A percentile compares a stretch with the other conserved stretches of the same genome.
Conservation (phyloP, 805 yeast genomes). For the Suhomyces xylopsoci region DNA sequence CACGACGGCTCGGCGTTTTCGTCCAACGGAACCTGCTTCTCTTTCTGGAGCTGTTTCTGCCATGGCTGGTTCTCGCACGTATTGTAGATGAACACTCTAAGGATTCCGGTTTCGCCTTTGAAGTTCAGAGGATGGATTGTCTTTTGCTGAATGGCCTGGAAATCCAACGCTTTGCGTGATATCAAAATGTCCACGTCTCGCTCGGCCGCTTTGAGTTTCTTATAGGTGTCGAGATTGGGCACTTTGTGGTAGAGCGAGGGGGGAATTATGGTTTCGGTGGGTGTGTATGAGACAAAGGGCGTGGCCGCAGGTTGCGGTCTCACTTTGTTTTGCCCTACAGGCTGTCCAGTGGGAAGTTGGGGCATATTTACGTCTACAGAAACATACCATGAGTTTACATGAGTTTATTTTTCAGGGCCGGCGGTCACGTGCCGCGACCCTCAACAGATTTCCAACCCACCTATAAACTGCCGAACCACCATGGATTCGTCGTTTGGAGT, state of each 20-base stretch:
- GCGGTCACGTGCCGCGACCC: neutral
- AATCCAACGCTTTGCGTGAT: conserved; percentile 78
- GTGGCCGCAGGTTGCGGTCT: conserved; percentile 32
- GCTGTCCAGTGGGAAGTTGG: conserved; percentile 14
- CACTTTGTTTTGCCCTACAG: conserved; percentile 20
- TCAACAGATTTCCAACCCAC: neutral
- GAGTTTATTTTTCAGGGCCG: no score
- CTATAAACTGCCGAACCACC: neutral
- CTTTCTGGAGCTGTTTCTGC: conserved; percentile 42
- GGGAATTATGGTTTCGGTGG: conserved; percentile 42
- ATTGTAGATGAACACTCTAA: conserved; percentile 81
- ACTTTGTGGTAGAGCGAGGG: conserved; percentile 37
- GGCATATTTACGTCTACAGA: no score
- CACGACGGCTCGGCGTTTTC: conserved; percentile 52
- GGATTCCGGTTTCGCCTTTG: conserved; percentile 50
- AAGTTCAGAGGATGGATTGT: conserved; percentile 36
- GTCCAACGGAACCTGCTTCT: conserved; percentile 14
- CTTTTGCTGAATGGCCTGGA: conserved; percentile 61
- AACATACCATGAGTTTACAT: no score
- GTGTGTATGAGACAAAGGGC: conserved; percentile 41
- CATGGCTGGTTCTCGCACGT: conserved; percentile 86
- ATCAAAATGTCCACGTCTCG: conserved; percentile 74
- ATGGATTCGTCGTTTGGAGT: neutral
- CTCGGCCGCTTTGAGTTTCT: conserved; percentile 77
- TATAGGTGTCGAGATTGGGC: conserved; percentile 72